A percentile compares a stretch with the other conserved stretches of the same genome.
Evolutionary conservation across 305 asterid species (phyloP).

Genomic region (Andrographis paniculata): DNA sequence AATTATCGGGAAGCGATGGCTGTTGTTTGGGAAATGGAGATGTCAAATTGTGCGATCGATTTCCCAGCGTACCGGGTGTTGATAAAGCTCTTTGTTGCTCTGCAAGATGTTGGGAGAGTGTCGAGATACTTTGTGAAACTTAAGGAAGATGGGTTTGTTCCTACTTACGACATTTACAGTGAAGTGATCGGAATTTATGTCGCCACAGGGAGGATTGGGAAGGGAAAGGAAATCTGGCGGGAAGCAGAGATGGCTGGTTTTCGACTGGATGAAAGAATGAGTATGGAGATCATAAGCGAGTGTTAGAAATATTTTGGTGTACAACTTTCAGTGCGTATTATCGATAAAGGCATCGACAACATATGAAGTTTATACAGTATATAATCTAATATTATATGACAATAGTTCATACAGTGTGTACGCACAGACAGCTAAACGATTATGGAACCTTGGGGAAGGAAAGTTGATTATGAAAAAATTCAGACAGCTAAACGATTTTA

Average conservation of each 20-base stretch:
- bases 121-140: conserved; percentile 64
- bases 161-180: conserved; percentile 59
- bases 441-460: too few relatives aligned
- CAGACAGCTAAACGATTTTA: too few relatives aligned
- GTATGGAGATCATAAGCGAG: too few relatives aligned
- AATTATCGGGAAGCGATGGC: conserved; percentile 70
- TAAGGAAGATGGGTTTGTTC: conserved; percentile 70
- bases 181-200: conserved; percentile 39
- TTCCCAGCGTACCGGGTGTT: conserved; percentile 79
- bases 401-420: too few relatives aligned
- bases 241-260: conserved; percentile 91
- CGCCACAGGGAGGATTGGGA: conserved; percentile 63
- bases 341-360: too few relatives aligned
- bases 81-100: conserved; percentile 73
- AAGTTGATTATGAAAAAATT: too few relatives aligned
- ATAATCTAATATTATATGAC: too few relatives aligned
- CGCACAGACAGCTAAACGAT: too few relatives aligned
- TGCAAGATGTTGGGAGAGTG: conserved; percentile 58
- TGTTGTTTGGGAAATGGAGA: conserved; percentile 91
- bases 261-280: conserved; percentile 31
- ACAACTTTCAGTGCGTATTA: too few relatives aligned
- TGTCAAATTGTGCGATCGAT: conserved; percentile 55
- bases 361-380: too few relatives aligned
- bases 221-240: conserved; percentile 51
- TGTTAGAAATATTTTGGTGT: too few relatives aligned